Percentiles rank a stretch among this genome's conserved stretches.
Evolutionary conservation across 192 early-diverging fungal species (phyloP).

Genomic region (Backusella mclennaniae): DNA sequence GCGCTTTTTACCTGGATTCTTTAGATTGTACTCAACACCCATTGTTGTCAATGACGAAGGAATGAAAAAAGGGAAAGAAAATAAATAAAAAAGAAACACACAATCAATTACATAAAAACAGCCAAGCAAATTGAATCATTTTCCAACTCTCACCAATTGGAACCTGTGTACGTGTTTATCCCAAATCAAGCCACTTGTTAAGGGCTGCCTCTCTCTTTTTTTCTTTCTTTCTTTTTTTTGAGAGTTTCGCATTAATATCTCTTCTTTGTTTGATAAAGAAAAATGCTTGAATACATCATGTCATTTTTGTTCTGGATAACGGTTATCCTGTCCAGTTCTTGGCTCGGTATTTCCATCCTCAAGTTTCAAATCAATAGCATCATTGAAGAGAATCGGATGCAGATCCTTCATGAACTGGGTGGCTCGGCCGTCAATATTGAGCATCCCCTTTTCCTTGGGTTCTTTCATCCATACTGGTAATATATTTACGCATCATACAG

Average conservation of each 20-base stretch:
- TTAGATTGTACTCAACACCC: conserved; percentile 16
- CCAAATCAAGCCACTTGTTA: background rate
- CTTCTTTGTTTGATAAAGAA: background rate
- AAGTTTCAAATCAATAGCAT: conserved; percentile 18
- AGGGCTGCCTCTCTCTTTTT: too few species aligned
- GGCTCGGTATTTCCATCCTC: background rate
- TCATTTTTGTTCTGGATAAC: conserved; percentile 7
- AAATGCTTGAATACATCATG: background rate
- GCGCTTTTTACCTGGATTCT: conserved; percentile 14
- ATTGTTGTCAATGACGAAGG: background rate
- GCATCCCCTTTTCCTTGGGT: conserved; percentile 55
- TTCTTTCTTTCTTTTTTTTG: background rate
- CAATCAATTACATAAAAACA: background rate
- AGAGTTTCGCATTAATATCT: background rate
- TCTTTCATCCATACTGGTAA: conserved; percentile 95
- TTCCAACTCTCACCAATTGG: background rate
- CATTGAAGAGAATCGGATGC: conserved; percentile 25
- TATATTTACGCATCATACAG: background rate
- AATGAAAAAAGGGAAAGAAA: background rate
- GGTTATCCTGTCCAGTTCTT: background rate
- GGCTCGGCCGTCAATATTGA: conserved; percentile 8
- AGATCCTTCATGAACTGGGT: conserved; percentile 23
- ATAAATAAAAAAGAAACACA: background rate
- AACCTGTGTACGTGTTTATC: background rate
- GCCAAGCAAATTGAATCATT: background rate